Conservation (phyloP, 2,329 filamentous ascomycete genomes). For the Moelleriella libera region DNA sequence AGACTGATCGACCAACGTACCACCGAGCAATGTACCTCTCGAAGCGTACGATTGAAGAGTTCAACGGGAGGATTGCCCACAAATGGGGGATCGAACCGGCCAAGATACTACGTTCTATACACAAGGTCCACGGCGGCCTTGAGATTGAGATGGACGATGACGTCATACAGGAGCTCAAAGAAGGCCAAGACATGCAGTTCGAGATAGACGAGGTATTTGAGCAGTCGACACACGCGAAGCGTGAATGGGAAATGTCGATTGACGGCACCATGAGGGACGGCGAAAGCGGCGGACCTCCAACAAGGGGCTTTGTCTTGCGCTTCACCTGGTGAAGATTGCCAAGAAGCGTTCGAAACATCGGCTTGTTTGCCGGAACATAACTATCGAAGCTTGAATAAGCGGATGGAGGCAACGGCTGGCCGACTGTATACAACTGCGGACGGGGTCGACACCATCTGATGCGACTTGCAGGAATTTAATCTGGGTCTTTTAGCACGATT, state of each 20-base stretch:
- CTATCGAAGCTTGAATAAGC: too few relatives aligned
- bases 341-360: too few relatives aligned
- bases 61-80: constrained; percentile 55
- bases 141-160: constrained; percentile 86
- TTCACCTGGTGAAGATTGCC: constrained; percentile 1
- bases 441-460: too few relatives aligned
- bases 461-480: too few relatives aligned
- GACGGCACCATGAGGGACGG: constrained; percentile 25
- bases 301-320: constrained; percentile 7
- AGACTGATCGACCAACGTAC: constrained; percentile 41
- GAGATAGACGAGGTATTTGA: constrained; percentile 41
- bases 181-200: constrained; percentile 84
- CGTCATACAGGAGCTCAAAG: constrained; percentile 65
- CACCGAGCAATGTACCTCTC: constrained; percentile 79
- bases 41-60: constrained; percentile 60
- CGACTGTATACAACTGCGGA: too few relatives aligned
- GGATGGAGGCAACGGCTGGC: too few relatives aligned
- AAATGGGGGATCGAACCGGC: constrained; percentile 72
- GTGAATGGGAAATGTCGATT: constrained; percentile 49
- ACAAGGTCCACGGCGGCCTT: constrained; percentile 58
- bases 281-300: constrained; percentile 7
- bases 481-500: too few relatives aligned
- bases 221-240: constrained; percentile 22
- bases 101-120: constrained; percentile 57
- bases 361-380: too few relatives aligned